A percentile compares a stretch with the other conserved stretches of the same genome.
These are phyloP conservation scores for Sonneratia alba DNA, from an alignment of 345 rosid species.

Conservation along the genomic window DNA sequence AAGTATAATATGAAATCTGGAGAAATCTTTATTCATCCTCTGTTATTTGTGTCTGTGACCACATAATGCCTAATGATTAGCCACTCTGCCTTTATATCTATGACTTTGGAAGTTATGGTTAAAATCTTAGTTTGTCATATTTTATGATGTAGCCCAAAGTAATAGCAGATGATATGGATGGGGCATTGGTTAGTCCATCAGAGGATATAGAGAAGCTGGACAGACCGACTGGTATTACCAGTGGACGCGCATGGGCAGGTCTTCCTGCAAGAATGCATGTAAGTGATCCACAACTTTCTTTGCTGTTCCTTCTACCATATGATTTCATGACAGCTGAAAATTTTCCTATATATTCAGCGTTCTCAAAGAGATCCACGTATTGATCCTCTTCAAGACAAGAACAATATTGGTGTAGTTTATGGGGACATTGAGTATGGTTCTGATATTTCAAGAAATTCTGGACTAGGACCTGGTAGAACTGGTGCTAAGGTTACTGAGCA, in stretches of 20 bases:
- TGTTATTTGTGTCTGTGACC: neutral
- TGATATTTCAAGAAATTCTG: conserved; percentile 44
- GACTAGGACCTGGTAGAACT: conserved; percentile 46
- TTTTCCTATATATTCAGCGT: conserved; percentile 37
- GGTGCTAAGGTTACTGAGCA: conserved; percentile 46
- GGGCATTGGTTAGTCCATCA: conserved; percentile 24
- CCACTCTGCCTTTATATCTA: neutral
- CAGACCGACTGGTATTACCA: conserved; percentile 25
- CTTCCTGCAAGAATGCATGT: conserved; percentile 50
- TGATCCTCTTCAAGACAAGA: conserved; percentile 50
- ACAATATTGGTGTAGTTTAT: conserved; percentile 33
- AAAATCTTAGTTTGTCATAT: neutral
- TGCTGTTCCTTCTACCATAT: conserved; percentile 2
- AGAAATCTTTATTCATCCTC: neutral
- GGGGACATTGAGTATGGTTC: conserved; percentile 57
- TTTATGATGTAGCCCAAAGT: neutral
- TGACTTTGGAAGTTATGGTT: neutral
- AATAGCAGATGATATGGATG: conserved; percentile 20
- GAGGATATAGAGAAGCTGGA: conserved; percentile 47
- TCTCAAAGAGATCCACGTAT: conserved; percentile 39
- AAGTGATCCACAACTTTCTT: conserved; percentile 17
- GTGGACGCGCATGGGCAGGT: conserved; percentile 52
- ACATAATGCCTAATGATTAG: neutral
- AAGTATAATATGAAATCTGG: neutral
- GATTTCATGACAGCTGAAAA: conserved; percentile 11